These are phyloP conservation scores for Phytophthora niederhauseri DNA, from an alignment of 352 stramenopile species.

Conservation along the genomic window DNA sequence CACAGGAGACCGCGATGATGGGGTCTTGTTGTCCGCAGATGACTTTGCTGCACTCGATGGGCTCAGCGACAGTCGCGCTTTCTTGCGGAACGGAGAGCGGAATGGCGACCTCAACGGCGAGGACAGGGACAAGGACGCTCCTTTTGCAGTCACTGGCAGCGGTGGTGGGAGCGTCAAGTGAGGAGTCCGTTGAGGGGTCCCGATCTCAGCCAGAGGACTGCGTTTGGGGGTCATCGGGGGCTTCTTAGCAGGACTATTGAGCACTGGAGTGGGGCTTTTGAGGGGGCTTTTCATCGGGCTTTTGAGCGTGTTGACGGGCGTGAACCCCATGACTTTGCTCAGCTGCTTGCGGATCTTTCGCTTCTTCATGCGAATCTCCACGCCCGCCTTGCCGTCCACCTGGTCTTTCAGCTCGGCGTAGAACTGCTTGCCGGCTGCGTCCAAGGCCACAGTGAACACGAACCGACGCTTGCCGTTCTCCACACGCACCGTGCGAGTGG, in stretches of 20 bases:
- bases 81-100: slow-evolving; percentile 81
- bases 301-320: slow-evolving; percentile 72
- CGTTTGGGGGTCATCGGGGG: slow-evolving; percentile 44
- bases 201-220: slow-evolving; percentile 50
- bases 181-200: slow-evolving; percentile 53
- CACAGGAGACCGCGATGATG: slow-evolving; percentile 38
- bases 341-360: slow-evolving; percentile 82
- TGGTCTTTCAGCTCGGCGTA: slow-evolving; percentile 70
- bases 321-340: slow-evolving; percentile 62
- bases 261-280: slow-evolving; percentile 26
- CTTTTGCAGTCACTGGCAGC: slow-evolving; percentile 53
- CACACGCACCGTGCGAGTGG: slow-evolving; percentile 52
- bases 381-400: slow-evolving; percentile 55
- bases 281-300: slow-evolving; percentile 49
- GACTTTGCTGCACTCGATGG: slow-evolving; percentile 30
- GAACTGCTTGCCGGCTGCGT: slow-evolving; percentile 55
- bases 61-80: slow-evolving; percentile 43
- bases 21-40: slow-evolving; percentile 10
- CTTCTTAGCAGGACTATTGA: slow-evolving; percentile 48
- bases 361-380: slow-evolving; percentile 73
- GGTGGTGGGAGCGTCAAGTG: slow-evolving; percentile 49
- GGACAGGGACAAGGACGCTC: slow-evolving; percentile 36
- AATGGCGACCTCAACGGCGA: slow-evolving; percentile 74
- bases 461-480: slow-evolving; percentile 71
- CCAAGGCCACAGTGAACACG: slow-evolving; percentile 56